phyloP scores from a whole-genome alignment of 2,329 filamentous ascomycete species.

The Pseudogymnoascus sp. region DNA sequence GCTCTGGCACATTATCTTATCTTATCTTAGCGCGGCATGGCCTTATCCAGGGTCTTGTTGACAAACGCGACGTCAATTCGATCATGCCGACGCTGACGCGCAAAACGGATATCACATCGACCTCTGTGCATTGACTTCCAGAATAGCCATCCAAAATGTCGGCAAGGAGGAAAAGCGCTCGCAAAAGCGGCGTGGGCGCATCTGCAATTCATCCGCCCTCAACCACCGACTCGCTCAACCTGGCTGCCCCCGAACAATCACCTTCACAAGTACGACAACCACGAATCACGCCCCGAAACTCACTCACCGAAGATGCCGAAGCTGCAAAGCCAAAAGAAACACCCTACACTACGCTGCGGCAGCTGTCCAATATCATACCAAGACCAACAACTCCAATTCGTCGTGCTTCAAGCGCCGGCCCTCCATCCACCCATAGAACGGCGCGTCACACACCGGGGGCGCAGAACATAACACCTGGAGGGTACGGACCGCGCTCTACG shows the following conservation, averaged over 20 bases:
- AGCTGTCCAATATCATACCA: constrained; percentile 23
- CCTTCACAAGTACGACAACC: constrained; percentile 13
- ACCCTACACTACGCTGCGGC: constrained; percentile 23
- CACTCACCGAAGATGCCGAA: constrained; percentile 17
- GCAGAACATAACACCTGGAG: constrained; percentile 23
- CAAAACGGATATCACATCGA: background rate
- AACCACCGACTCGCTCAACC: background rate
- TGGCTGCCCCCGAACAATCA: background rate
- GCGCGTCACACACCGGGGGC: constrained; percentile 23
- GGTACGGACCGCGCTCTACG: constrained; percentile 21
- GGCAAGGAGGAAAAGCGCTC: background rate
- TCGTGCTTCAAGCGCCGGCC: constrained; percentile 26
- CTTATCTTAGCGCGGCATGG: constrained; percentile 2
- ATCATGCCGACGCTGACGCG: constrained; percentile 8
- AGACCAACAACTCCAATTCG: constrained; percentile 27
- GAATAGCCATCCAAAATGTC: background rate
- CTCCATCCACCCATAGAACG: constrained; percentile 23
- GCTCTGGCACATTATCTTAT: constrained; percentile 9
- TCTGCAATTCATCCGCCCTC: background rate
- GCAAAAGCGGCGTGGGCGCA: background rate
- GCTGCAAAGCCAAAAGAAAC: constrained; percentile 20
- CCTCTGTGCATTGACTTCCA: background rate
- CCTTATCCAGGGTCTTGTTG: constrained; percentile 10
- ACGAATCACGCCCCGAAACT: constrained; percentile 23
- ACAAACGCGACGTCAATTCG: constrained; percentile 2